Conservation (phyloP, 1,284 basidiomycete genomes). For the Cutaneotrichosporon arboriforme region DNA sequence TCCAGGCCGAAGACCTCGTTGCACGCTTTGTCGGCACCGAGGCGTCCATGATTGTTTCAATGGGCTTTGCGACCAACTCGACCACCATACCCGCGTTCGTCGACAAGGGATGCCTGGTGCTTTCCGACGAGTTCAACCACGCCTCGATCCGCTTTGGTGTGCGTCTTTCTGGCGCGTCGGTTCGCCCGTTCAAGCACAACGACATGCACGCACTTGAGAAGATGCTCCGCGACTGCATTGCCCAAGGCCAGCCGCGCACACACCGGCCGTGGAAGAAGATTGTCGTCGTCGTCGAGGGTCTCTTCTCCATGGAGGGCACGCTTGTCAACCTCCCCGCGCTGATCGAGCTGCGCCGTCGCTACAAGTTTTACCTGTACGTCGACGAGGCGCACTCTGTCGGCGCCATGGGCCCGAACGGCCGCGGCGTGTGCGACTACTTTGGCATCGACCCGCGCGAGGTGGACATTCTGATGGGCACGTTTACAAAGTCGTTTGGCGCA, state of each 20-base stretch:
- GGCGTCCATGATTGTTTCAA: constrained; percentile 82
- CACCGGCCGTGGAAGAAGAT: constrained; percentile 99
- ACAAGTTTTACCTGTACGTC: constrained; percentile 97
- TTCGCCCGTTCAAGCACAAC: constrained; percentile 96
- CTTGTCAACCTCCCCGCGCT: constrained; percentile 78
- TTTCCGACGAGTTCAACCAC: constrained; percentile 97
- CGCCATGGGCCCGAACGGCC: constrained; percentile 86
- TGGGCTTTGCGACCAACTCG: constrained; percentile 98
- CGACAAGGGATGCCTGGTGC: constrained; percentile 85
- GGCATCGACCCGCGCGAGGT: constrained; percentile 72
- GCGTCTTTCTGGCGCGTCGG: constrained; percentile 78
- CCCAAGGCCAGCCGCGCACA: constrained; percentile 94
- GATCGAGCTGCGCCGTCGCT: constrained; percentile 84
- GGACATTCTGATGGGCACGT: constrained; percentile 97
- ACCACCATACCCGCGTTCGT: constrained; percentile 90
- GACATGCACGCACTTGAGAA: constrained; percentile 79
- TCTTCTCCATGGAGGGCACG: constrained; percentile 98
- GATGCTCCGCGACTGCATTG: constrained; percentile 83
- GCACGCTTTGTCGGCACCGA: constrained; percentile 86
- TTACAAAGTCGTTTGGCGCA: constrained; percentile 98
- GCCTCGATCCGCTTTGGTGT: constrained; percentile 92
- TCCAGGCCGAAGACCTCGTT: constrained; percentile 76
- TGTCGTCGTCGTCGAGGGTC: constrained; percentile 84
- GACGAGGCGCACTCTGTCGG: constrained; percentile 98
- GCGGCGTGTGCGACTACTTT: constrained; percentile 95